Percentiles rank a stretch among this genome's conserved stretches.
Conservation (phyloP, 2,329 filamentous ascomycete species). For the Epichloe gansuensis region DNA sequence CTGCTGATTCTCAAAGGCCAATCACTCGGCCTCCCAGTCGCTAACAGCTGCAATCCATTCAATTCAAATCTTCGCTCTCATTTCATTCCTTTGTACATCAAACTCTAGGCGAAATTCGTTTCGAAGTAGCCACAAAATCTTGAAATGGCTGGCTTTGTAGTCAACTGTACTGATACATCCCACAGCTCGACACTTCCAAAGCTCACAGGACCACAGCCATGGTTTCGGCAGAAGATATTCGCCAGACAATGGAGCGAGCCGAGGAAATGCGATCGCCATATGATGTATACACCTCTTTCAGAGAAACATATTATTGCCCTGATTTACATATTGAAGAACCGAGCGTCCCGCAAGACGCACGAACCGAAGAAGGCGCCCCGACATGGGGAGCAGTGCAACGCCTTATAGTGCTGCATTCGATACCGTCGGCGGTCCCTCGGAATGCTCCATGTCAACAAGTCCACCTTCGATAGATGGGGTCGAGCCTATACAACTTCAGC, state of each 20-base stretch:
- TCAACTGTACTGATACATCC: neutral
- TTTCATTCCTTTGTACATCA: neutral
- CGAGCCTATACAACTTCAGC: conserved; percentile 7
- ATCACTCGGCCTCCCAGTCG: neutral
- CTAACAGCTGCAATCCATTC: no score
- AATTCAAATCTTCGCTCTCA: no score
- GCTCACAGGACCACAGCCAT: neutral
- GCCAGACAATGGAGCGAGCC: neutral
- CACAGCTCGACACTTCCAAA: neutral
- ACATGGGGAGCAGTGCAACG: conserved; percentile 7
- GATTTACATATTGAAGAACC: conserved; percentile 1
- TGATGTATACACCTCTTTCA: neutral
- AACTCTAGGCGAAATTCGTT: neutral
- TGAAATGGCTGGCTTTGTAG: neutral
- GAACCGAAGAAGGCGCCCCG: neutral
- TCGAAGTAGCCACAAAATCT: neutral
- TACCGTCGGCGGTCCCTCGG: conserved; percentile 6
- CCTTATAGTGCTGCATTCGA: conserved; percentile 8
- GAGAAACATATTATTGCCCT: conserved; percentile 2
- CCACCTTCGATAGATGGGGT: conserved; percentile 11
- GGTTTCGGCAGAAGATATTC: neutral
- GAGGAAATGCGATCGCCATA: neutral
- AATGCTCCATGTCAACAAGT: conserved; percentile 12
- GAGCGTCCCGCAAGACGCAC: neutral
- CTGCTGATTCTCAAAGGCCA: neutral